Evolutionary conservation across 2,329 filamentous ascomycete species (phyloP).

Genomic region (Neofusicoccum umdonicola): DNA sequence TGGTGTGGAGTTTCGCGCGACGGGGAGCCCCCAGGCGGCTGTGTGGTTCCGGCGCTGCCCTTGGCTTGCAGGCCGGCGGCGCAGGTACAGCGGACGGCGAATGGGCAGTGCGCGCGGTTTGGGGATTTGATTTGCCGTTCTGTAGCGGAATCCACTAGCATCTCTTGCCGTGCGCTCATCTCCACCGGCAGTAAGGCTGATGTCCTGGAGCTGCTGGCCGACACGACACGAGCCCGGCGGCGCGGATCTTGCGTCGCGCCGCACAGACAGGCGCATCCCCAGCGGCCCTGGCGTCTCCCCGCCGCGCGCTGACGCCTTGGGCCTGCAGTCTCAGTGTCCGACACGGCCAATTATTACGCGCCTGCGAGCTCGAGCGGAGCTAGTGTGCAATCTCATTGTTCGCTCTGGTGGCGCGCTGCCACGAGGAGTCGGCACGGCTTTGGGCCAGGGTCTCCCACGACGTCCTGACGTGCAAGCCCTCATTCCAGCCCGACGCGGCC

Average conservation of each 20-base stretch:
- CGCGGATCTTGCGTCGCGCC: conserved; percentile 7
- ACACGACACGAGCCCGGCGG: neutral
- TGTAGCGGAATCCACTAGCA: conserved; percentile 6
- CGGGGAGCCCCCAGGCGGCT: neutral
- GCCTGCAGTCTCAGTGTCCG: conserved; percentile 6
- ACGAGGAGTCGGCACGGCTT: neutral
- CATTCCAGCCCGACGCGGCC: conserved; percentile 13
- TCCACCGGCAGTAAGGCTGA: conserved; percentile 7
- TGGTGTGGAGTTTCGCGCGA: neutral
- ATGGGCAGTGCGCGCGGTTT: neutral
- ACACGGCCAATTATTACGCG: conserved; percentile 9
- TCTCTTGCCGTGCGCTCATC: neutral
- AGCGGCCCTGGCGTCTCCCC: conserved; percentile 13
- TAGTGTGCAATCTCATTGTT: conserved; percentile 9
- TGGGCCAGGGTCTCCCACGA: conserved; percentile 13
- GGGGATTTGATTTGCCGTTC: neutral
- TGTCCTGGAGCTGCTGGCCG: neutral
- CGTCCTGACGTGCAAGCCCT: conserved; percentile 9
- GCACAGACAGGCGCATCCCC: conserved; percentile 13
- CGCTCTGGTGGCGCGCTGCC: conserved; percentile 10
- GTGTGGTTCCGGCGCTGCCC: neutral
- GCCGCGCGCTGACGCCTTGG: conserved; percentile 13
- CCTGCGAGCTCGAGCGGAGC: conserved; percentile 7
- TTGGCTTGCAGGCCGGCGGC: conserved; percentile 8
- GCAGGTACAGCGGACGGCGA: neutral